A percentile compares a stretch with the other conserved stretches of the same genome.
Evolutionary conservation across 768 basidiomycete species (phyloP).

Genomic region (Suillus subaureus): DNA sequence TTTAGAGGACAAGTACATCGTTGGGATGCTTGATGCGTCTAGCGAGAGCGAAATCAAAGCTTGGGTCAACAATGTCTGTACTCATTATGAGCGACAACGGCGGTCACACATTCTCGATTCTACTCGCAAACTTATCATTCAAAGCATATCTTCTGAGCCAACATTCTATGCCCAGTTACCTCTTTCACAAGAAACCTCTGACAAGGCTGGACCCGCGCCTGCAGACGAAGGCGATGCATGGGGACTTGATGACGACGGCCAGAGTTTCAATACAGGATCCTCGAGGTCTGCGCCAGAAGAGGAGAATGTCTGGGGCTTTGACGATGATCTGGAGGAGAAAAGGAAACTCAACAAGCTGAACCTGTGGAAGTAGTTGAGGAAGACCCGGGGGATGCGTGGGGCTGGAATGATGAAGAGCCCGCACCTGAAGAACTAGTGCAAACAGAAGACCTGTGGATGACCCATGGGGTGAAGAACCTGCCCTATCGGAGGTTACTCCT

Average conservation of each 20-base stretch:
- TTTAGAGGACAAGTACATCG: slow-evolving; percentile 64
- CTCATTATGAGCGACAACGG: slow-evolving; percentile 80
- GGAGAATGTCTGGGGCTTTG: slow-evolving; percentile 52
- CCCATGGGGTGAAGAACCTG: slow-evolving; percentile 61
- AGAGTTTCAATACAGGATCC: slow-evolving; percentile 27
- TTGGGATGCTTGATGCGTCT: slow-evolving; percentile 48
- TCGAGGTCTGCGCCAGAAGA: slow-evolving; percentile 36
- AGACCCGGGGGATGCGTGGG: slow-evolving; percentile 70
- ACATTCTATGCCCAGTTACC: slow-evolving; percentile 30
- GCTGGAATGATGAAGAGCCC: slow-evolving; percentile 63
- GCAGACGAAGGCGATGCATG: slow-evolving; percentile 42
- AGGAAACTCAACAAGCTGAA: slow-evolving; percentile 20
- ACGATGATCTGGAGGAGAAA: slow-evolving; percentile 41
- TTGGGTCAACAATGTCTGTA: slow-evolving; percentile 70
- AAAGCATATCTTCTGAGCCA: slow-evolving; percentile 19
- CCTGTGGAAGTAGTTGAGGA: slow-evolving; percentile 19
- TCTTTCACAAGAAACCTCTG: slow-evolving; percentile 10
- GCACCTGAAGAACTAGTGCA: slow-evolving; percentile 33
- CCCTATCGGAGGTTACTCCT: slow-evolving; percentile 28
- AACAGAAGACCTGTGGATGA: slow-evolving; percentile 60
- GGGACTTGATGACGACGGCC: slow-evolving; percentile 44
- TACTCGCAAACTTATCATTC: slow-evolving; percentile 58
- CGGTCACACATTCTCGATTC: slow-evolving; percentile 65
- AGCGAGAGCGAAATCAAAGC: slow-evolving; percentile 56
- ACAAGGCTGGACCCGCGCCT: background rate